Percentiles rank a stretch among this genome's conserved stretches.
Evolutionary conservation across 352 stramenopile genomes (phyloP).

Genomic region (Phytopythium sindhum): DNA sequence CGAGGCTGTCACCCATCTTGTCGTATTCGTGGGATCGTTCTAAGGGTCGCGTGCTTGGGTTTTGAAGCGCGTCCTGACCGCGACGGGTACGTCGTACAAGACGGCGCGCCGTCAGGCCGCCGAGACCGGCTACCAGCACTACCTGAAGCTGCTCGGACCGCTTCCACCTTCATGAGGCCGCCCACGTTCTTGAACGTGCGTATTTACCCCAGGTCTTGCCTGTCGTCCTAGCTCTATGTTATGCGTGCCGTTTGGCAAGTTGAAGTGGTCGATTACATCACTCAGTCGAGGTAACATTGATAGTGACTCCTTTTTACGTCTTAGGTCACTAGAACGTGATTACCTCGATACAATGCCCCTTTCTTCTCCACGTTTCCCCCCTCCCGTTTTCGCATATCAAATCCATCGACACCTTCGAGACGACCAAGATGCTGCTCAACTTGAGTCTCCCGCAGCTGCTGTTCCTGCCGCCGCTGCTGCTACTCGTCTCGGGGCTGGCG

Average conservation of each 20-base stretch:
- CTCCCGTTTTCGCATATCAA: background rate
- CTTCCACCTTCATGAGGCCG: background rate
- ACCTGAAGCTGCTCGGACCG: conserved; percentile 7
- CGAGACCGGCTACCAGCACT: conserved; percentile 23
- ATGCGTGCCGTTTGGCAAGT: background rate
- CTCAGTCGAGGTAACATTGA: background rate
- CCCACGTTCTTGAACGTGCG: too few relatives aligned
- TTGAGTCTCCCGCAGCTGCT: conserved; percentile 57
- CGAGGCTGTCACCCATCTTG: background rate
- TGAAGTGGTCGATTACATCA: conserved; percentile 3
- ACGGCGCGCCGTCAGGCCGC: conserved; percentile 25
- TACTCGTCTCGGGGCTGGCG: conserved; percentile 58
- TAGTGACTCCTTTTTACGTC: background rate
- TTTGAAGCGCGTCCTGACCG: background rate
- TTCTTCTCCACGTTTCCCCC: background rate
- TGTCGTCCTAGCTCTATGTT: too few relatives aligned
- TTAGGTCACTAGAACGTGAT: background rate
- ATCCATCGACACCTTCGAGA: background rate
- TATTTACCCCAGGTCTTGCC: too few relatives aligned
- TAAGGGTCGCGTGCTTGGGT: background rate
- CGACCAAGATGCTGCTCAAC: conserved; percentile 35
- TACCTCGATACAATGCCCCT: background rate
- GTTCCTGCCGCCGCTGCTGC: conserved; percentile 66
- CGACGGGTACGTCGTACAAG: conserved; percentile 7
- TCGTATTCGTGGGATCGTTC: background rate